Evolutionary conservation across 73 alveolate genomes (phyloP).

Genomic region (Loxodes magnus): DNA sequence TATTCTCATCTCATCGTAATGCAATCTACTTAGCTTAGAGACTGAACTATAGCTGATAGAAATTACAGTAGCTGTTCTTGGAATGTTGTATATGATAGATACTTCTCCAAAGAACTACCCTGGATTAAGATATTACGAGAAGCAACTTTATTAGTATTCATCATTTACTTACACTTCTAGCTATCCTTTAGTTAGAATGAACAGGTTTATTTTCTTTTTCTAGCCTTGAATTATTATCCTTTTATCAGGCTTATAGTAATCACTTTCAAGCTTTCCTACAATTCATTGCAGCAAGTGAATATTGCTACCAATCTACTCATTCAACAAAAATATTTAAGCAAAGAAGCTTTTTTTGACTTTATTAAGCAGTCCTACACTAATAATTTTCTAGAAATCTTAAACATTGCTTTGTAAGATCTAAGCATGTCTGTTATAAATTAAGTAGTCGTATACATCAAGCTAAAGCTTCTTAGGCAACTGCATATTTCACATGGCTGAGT

Average conservation of each 20-base stretch:
- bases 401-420: slow-evolving; percentile 9
- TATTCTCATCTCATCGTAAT: background rate
- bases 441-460: background rate
- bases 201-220: background rate
- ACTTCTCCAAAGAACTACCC: slow-evolving; percentile 44
- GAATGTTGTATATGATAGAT: slow-evolving; percentile 14
- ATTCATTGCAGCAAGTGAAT: slow-evolving; percentile 5
- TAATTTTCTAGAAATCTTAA: slow-evolving; percentile 6
- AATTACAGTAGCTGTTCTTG: slow-evolving; percentile 39
- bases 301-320: slow-evolving; percentile 1
- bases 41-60: slow-evolving; percentile 8
- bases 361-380: slow-evolving; percentile 13
- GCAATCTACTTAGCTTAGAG: slow-evolving; percentile 10
- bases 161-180: slow-evolving; percentile 8
- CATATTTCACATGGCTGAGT: slow-evolving; percentile 14
- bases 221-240: slow-evolving; percentile 33
- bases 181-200: slow-evolving; percentile 17
- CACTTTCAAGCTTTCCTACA: slow-evolving; percentile 13
- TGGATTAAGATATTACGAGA: slow-evolving; percentile 5
- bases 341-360: slow-evolving; percentile 7
- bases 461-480: slow-evolving; percentile 1
- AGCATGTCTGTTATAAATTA: slow-evolving; percentile 3
- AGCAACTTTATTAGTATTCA: slow-evolving; percentile 3
- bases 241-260: slow-evolving; percentile 30
- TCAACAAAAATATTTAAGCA: slow-evolving; percentile 9